Evolutionary conservation across 2,329 filamentous ascomycete genomes (phyloP), one percentile per base, ranked within the genome.

Genomic region (Beauveria sp.): DNA sequence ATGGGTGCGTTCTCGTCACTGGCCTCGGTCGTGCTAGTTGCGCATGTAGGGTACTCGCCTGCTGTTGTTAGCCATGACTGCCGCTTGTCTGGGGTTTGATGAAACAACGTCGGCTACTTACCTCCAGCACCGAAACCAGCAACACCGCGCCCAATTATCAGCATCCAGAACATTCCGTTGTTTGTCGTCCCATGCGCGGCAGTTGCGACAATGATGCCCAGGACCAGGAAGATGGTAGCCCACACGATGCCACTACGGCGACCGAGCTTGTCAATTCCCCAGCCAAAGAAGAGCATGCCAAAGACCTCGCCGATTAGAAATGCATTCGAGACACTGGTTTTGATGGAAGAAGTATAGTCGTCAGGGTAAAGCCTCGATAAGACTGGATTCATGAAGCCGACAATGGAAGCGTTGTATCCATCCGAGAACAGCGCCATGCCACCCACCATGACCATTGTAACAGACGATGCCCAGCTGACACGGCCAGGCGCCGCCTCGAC

Each of bases 121-220:
- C 77, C 78, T 45, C 66, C 67, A 3, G 76, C 72, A 50, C 79
- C 79, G 20, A 81, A 77, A 2, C 79, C 77, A 14, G 77, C 75
- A 22, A 80, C 71, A 2, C 79, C 79, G 30, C 79, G 73, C 1
- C 77, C 74, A 24, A 80, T 68, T 0, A 77, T 79, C 73, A 81
- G 74, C 73, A 80, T 80, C 78, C 78, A 80, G 54, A 79, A 77
- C 75, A 81, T 79, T 57, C 76, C 77, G 12, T 73, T 58, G 26
- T 74, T 71, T 0, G 76, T 79, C 2, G 69, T 64, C 6, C 78
- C 78, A 61, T 76, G 69, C 0, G 77, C 71, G 4, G 77, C 79
- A 0, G 75, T 77, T 1, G 77, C 20, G 14, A 81, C 64, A 1
- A 79, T 73, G 2, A 76, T 73, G 5, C 78, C 77, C 46, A 80